Base-by-base conservation (phyloP, 441 rosid species). In the Corymbia citriodora region DNA sequence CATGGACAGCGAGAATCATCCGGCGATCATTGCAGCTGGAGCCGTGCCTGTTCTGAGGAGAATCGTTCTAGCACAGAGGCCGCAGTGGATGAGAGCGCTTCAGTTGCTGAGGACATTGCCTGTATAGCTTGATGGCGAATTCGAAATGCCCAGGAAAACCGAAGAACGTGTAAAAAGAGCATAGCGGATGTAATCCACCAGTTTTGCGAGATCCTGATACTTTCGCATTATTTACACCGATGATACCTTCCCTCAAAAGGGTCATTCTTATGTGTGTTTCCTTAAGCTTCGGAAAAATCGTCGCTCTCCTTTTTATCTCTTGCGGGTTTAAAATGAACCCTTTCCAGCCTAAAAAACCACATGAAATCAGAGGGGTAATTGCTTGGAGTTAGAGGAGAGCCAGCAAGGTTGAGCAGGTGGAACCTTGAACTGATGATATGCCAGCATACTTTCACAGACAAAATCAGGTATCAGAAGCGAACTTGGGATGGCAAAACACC, bases 1-100 rank as follows among this genome's bases (percentile, higher is more conserved):
- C 94, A 96, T 96, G 98, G 96, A 97, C 92, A 89, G 92, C 4
- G 99, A 96, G 93, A 97, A 97, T 91, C 99, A 97, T 86, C 53
- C 94, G 0, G 95, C 96, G 7, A 96, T 97, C 87, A 87, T 95
- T 16, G 96, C 97, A 90, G 96, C 98, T 2, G 97, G 98, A 89
- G 99, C 98, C 36, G 96, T 94, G 49, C 96, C 99, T 36, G 94
- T 90, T 36, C 90, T 97, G 92, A 94, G 96, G 91, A 96, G 95
- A 90, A 96, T 97, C 90, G 94, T 97, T 87, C 90, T 94, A 72
- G 92, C 96, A 15, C 92, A 96, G 68, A 93, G 95, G 90, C 95
- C 97, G 11, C 96, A 95, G n/a, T 97, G 99, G 99, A 81, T 93
- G 49, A 92, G 79, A 90, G 99, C 99, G 23, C 94, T 97, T 90